These are phyloP conservation scores for Aristolochia californica DNA, from an alignment of 164 flowering plant genomes.

Conservation along the genomic window DNA sequence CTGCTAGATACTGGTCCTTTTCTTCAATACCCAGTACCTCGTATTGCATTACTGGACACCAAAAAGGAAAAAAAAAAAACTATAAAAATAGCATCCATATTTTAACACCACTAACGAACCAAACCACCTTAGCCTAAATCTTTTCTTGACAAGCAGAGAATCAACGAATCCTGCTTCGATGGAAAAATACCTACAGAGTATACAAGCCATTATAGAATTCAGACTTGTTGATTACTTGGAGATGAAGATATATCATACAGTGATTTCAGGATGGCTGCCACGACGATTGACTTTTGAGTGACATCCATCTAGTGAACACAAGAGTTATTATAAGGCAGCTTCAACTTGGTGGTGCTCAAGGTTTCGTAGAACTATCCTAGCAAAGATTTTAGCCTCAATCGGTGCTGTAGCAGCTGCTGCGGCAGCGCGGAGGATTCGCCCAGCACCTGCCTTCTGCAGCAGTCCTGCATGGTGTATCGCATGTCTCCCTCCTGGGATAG, in stretches of 20 bases:
- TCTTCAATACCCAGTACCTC: constrained; percentile 11
- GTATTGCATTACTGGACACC: neutral
- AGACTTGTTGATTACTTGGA: neutral
- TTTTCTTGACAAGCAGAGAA: neutral
- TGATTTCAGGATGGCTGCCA: neutral
- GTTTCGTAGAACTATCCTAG: constrained; percentile 83
- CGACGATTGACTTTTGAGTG: neutral
- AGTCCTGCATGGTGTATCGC: constrained; percentile 79
- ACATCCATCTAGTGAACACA: neutral
- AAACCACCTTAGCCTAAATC: constrained; percentile 5
- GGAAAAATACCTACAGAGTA: neutral
- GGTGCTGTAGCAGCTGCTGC: constrained; percentile 91
- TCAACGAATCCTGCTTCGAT: neutral
- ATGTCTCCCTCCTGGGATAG: constrained; percentile 90
- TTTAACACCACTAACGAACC: constrained; percentile 5
- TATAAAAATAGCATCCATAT: constrained; percentile 7
- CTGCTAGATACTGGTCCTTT: constrained; percentile 4
- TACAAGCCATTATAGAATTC: neutral
- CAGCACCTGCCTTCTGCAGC: constrained; percentile 71
- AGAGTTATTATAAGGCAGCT: constrained; percentile 20
- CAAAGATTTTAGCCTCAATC: constrained; percentile 78
- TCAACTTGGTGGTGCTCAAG: constrained; percentile 79
- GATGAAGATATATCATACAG: neutral
- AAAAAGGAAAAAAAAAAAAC: neutral
- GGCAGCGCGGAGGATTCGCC: constrained; percentile 67